These are phyloP conservation scores for Phytophthora sansomeana DNA, from an alignment of 352 stramenopile species.

Conservation along the genomic window DNA sequence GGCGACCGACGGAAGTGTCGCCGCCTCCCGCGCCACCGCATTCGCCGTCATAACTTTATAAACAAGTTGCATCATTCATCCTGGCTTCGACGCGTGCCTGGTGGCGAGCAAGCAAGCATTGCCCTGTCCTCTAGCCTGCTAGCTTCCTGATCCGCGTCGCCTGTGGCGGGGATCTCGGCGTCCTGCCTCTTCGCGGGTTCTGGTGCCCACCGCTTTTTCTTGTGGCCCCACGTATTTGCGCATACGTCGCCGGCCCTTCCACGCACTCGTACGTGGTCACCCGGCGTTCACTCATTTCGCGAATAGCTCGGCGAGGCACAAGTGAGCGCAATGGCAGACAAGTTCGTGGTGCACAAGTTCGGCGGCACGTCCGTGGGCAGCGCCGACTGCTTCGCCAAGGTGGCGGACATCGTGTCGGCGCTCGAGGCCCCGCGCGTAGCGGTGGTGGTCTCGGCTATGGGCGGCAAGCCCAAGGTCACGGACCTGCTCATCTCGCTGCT, in stretches of 20 bases:
- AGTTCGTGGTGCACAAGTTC: slow-evolving; percentile 98
- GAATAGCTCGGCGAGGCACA: slow-evolving; percentile 19
- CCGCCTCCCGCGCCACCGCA: slow-evolving; percentile 7
- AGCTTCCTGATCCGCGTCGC: no score
- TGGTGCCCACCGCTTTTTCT: slow-evolving; percentile 32
- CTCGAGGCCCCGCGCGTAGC: slow-evolving; percentile 63
- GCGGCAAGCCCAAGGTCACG: slow-evolving; percentile 96
- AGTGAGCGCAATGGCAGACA: slow-evolving; percentile 44
- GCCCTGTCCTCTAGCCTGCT: slow-evolving; percentile 2
- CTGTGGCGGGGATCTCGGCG: no score
- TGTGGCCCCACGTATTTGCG: slow-evolving; percentile 39
- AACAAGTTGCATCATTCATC: slow-evolving; percentile 1
- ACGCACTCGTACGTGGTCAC: not conserved
- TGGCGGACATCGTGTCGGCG: slow-evolving; percentile 72
- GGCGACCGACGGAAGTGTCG: slow-evolving; percentile 21
- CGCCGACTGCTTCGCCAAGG: slow-evolving; percentile 91
- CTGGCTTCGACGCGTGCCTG: not conserved
- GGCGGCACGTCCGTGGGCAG: slow-evolving; percentile 96
- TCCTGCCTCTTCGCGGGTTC: slow-evolving; percentile 2
- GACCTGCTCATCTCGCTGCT: slow-evolving; percentile 95
- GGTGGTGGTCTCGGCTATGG: slow-evolving; percentile 95
- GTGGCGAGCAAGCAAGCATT: slow-evolving; percentile 14
- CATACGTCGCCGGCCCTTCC: slow-evolving; percentile 21
- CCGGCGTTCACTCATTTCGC: slow-evolving; percentile 39
- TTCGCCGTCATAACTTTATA: slow-evolving; percentile 17